Evolutionary conservation across 805 yeast genomes (phyloP).

Genomic region (Kodamaea nitidulidarum): DNA sequence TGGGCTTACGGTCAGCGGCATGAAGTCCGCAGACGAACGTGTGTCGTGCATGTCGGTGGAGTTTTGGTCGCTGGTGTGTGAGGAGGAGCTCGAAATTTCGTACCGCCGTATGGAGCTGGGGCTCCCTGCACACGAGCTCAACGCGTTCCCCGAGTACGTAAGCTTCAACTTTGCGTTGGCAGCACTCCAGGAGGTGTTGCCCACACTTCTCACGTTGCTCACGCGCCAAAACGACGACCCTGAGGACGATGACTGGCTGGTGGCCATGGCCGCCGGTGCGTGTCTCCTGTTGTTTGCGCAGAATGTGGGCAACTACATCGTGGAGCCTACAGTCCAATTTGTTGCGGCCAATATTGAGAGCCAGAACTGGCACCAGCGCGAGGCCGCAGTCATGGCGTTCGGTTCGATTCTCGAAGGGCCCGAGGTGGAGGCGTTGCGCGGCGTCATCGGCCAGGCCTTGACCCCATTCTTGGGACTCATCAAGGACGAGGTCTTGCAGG

Average conservation of each 20-base stretch:
- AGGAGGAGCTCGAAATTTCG: slow-evolving; percentile 84
- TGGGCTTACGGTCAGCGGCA: slow-evolving; percentile 84
- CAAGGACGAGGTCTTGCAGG: slow-evolving; percentile 73
- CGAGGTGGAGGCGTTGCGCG: slow-evolving; percentile 62
- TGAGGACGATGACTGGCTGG: slow-evolving; percentile 96
- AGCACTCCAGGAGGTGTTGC: slow-evolving; percentile 82
- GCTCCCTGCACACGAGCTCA: slow-evolving; percentile 31
- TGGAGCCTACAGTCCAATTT: slow-evolving; percentile 78
- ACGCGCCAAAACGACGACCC: slow-evolving; percentile 90
- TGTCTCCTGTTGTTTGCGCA: slow-evolving; percentile 93
- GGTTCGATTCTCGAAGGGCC: slow-evolving; percentile 97
- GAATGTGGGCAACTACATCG: slow-evolving; percentile 79
- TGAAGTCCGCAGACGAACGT: slow-evolving; percentile 77
- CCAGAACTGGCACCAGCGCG: slow-evolving; percentile 75
- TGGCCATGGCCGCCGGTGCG: slow-evolving; percentile 98
- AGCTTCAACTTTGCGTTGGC: slow-evolving; percentile 79
- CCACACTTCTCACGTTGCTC: slow-evolving; percentile 73
- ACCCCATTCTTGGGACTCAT: slow-evolving; percentile 73
- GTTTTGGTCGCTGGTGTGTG: slow-evolving; percentile 99
- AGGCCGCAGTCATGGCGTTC: slow-evolving; percentile 98
- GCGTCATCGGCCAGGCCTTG: slow-evolving; percentile 75
- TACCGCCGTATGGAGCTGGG: slow-evolving; percentile 61
- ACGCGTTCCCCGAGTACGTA: slow-evolving; percentile 39
- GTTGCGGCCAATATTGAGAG: slow-evolving; percentile 68
- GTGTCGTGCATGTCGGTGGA: slow-evolving; percentile 98